Evolutionary conservation across 2,329 filamentous ascomycete genomes (phyloP), one percentile per base, ranked within the genome.

Genomic region (Coleophoma cylindrospora): DNA sequence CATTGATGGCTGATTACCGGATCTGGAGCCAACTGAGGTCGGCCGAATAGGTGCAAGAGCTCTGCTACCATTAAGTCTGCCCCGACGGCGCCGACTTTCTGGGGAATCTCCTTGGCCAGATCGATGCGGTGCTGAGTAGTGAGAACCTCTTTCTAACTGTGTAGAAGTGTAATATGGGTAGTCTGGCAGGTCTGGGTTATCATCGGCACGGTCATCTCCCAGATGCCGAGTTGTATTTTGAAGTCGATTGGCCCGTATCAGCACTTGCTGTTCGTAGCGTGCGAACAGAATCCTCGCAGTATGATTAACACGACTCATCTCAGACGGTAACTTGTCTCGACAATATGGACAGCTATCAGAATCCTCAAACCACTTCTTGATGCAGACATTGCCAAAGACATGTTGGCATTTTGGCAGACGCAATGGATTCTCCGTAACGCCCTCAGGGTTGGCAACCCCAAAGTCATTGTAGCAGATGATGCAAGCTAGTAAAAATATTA

Each of bases 391-490:
- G 15, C 82, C 82, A 62, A 86, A 86, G 7, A 85, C 64, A 57
- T 86, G 82, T 56, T 78, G 80, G 69, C 82, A 86, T 56, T 74
- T 77, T 2, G 82, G 81, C 15, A 85, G 64, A 17, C 78, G 76
- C 14, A 84, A 63, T 1, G 82, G 79, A 3, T 66, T 69, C 60
- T 86, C 82, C 43, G 69, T 73, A 17, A 79, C 65, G 1, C 80
- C 81, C 54, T 85, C 82, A 0, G 81, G 80, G 27, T 75, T 80
- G 50, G 68, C 63, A 13, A 74, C 68, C 34, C 79, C 79, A 57
- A 77, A 84, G 9, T 83, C 79, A 54, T 83, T 83, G 60, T 84
- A 84, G 66, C 81, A 85, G 51, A 85, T 85, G 17, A 79, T 73
- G 60, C 81, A 85, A 13, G 66, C 81, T 85, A 55, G 13, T 12